These are phyloP conservation scores for Xylaria sp. DNA, from an alignment of 2,329 filamentous ascomycete species.

Conservation along the genomic window DNA sequence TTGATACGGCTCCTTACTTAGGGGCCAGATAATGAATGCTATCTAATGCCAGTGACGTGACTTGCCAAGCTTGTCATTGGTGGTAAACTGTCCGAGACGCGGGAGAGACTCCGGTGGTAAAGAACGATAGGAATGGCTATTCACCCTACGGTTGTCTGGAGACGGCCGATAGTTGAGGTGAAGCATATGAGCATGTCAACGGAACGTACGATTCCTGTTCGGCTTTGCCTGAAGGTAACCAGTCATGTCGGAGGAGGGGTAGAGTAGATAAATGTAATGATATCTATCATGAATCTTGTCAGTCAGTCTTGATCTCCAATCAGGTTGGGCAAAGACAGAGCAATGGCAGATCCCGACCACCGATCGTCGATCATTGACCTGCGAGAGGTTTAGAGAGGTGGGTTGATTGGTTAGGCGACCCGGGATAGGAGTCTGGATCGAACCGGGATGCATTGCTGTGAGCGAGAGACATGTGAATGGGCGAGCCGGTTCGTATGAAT, in stretches of 20 bases:
- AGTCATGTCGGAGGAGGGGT: not conserved
- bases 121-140: not conserved
- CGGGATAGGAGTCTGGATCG: constrained; percentile 1
- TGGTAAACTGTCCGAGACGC: too few relatives aligned
- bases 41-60: not conserved
- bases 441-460: not conserved
- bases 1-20: not conserved
- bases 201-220: not conserved
- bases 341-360: not conserved
- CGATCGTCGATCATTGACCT: constrained; percentile 14
- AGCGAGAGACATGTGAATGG: not conserved
- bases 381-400: not conserved
- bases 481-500: not conserved
- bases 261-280: not conserved
- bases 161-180: not conserved
- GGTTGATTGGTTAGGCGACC: not conserved
- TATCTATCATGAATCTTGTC: constrained; percentile 1
- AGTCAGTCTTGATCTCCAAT: not conserved
- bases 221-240: not conserved
- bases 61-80: not conserved
- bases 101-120: not conserved
- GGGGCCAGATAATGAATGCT: not conserved
- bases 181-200: constrained; percentile 1
- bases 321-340: not conserved
- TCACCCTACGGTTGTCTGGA: not conserved